These are phyloP conservation scores for Psilocybe mexicana DNA, from an alignment of 1,284 basidiomycete genomes.

Conservation along the genomic window DNA sequence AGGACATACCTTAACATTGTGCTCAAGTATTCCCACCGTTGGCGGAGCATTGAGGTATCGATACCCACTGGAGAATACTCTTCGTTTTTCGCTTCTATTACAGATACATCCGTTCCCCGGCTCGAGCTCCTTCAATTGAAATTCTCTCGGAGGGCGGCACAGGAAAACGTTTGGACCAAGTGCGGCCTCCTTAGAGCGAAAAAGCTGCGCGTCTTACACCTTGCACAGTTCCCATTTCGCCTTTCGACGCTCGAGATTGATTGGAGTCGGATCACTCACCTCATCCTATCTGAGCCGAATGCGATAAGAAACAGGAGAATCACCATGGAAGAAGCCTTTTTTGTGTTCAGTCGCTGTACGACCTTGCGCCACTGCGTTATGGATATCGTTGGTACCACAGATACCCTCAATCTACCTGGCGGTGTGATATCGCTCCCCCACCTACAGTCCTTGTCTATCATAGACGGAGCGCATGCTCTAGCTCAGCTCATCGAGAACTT, in stretches of 20 bases:
- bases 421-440: slow-evolving; percentile 2
- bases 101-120: not conserved
- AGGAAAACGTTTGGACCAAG: slow-evolving; percentile 4
- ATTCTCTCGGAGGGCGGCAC: not conserved
- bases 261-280: slow-evolving; percentile 8
- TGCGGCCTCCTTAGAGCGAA: slow-evolving; percentile 6
- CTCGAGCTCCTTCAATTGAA: slow-evolving; percentile 13
- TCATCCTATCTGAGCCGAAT: slow-evolving; percentile 2
- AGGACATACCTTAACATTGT: slow-evolving; percentile 7
- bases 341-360: slow-evolving; percentile 4
- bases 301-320: not conserved
- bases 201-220: slow-evolving; percentile 2
- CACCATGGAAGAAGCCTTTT: slow-evolving; percentile 4
- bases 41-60: slow-evolving; percentile 8
- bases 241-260: slow-evolving; percentile 1
- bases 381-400: slow-evolving; percentile 1
- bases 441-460: slow-evolving; percentile 4
- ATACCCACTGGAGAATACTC: not conserved
- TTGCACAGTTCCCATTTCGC: slow-evolving; percentile 6
- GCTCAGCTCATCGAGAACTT: slow-evolving; percentile 6
- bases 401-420: not conserved
- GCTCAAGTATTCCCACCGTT: slow-evolving; percentile 8
- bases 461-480: not conserved
- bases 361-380: slow-evolving; percentile 8
- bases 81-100: not conserved